Evolutionary conservation across 1,284 basidiomycete species (phyloP), one percentile per base, ranked within the genome.

Genomic region (Puccinia hordei): DNA sequence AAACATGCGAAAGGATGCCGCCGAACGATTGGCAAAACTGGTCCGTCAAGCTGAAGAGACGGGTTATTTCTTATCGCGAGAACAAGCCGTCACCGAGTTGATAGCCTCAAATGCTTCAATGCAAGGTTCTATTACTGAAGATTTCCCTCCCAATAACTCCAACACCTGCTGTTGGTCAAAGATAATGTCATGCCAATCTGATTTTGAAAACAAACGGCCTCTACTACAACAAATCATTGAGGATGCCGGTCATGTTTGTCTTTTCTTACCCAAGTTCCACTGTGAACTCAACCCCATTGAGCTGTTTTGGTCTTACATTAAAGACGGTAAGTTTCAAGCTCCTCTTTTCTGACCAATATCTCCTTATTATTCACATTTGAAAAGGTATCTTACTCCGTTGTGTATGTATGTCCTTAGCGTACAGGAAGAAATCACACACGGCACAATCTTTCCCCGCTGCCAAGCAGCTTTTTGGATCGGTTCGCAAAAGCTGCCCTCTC

Each of bases 241-340:
- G 49, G 68, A 71, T 51, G 44, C 68, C 1, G 68, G 46, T 30
- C 68, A 71, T 53, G 44, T 53, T 19, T 71, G 68, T n/a, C 10
- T 74, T 10, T 76, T 76, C 41, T 24, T 76, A 2, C 57, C 61
- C 12, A 76, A 76, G n/a, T 65, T 76, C 33, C 59, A 63, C 10
- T 68, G 66, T 51, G 44, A 76, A 33, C 73, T 76, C 13, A 76
- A 76, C 35, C 73, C 46, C 10, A 76, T 76, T 35, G 73, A 66
- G 57, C 33, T 66, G 1, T 76, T 46, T 49, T 76, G 73, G 61
- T 61, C 55, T 66, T 76, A 66, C 35, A 66, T 76, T 17, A 66
- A 76, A 51, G 15, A 17, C 17, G 59, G 73, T 76, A 66, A 65
- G 49, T n/a, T 49, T 22, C 13, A 0, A 6, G 30, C 17, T 12